These are phyloP conservation scores for Rhynchosporium secalis DNA, from an alignment of 2,329 filamentous ascomycete genomes.

Conservation along the genomic window DNA sequence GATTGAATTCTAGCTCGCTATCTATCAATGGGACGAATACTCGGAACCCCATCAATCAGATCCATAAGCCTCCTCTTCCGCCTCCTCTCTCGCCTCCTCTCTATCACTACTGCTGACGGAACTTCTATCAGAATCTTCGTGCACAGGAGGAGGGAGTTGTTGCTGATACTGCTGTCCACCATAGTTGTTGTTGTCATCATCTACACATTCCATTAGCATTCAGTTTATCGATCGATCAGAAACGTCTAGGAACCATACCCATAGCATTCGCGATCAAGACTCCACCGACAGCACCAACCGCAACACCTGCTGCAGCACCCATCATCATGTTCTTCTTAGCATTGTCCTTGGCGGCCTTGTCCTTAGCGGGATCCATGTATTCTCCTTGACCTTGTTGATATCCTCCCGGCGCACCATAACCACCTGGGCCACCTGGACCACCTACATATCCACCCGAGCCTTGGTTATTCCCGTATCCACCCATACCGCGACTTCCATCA, in stretches of 20 bases:
- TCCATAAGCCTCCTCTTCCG: slow-evolving; percentile 51
- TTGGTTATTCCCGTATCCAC: slow-evolving; percentile 10
- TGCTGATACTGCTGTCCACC: slow-evolving; percentile 6
- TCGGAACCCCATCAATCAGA: slow-evolving; percentile 7
- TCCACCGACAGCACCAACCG: slow-evolving; percentile 56
- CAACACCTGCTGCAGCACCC: slow-evolving; percentile 58
- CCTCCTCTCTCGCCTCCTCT: slow-evolving; percentile 54
- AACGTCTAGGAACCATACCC: slow-evolving; percentile 45
- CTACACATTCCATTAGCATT: slow-evolving; percentile 35
- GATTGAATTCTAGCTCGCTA: no score
- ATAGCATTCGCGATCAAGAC: slow-evolving; percentile 57
- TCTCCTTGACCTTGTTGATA: slow-evolving; percentile 35
- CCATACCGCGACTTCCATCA: slow-evolving; percentile 31
- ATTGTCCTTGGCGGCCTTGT: slow-evolving; percentile 32
- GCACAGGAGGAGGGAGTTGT: slow-evolving; percentile 2
- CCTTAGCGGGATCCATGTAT: slow-evolving; percentile 18
- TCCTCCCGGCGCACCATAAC: slow-evolving; percentile 27
- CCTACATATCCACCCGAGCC: slow-evolving; percentile 16
- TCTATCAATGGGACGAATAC: no score
- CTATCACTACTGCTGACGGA: slow-evolving; percentile 50
- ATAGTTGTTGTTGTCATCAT: slow-evolving; percentile 38
- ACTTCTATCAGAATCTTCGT: slow-evolving; percentile 3
- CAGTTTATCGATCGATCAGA: slow-evolving; percentile 31
- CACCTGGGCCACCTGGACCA: slow-evolving; percentile 20
- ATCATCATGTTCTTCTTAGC: slow-evolving; percentile 53